These are phyloP conservation scores for Pseudozyma tsukubaensis DNA, from an alignment of 1,284 basidiomycete species.

Conservation along the genomic window DNA sequence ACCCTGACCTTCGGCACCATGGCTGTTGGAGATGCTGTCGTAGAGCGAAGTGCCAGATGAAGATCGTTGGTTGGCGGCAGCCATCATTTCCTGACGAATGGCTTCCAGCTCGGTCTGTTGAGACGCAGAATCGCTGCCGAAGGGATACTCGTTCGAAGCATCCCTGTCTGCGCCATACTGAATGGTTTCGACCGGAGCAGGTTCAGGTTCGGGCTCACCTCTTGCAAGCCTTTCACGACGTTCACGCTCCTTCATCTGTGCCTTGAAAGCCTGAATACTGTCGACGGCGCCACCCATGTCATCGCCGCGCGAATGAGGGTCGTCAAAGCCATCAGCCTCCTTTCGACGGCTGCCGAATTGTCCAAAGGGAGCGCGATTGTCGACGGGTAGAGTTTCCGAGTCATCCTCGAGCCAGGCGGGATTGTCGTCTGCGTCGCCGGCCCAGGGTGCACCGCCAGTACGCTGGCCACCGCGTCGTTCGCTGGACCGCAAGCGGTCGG, in stretches of 20 bases:
- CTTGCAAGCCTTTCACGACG: constrained; percentile 71
- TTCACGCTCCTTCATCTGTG: constrained; percentile 84
- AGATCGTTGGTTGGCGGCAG: constrained; percentile 41
- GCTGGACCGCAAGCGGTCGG: constrained; percentile 39
- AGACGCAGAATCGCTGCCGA: constrained; percentile 24
- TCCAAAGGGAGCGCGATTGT: constrained; percentile 49
- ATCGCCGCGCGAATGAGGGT: constrained; percentile 8
- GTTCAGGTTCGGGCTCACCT: constrained; percentile 32
- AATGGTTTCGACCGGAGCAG: not conserved
- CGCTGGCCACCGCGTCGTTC: constrained; percentile 43
- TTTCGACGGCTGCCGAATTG: constrained; percentile 68
- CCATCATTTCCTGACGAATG: constrained; percentile 48
- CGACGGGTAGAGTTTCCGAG: constrained; percentile 43
- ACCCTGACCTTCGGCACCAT: constrained; percentile 29
- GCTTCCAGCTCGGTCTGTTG: constrained; percentile 36
- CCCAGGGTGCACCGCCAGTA: constrained; percentile 45
- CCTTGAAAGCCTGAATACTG: constrained; percentile 89
- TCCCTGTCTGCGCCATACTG: constrained; percentile 27
- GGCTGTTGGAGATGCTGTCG: constrained; percentile 56
- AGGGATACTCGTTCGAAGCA: constrained; percentile 23
- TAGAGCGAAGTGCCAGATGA: constrained; percentile 43
- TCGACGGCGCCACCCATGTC: constrained; percentile 70
- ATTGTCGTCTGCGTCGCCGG: constrained; percentile 78
- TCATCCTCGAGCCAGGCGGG: constrained; percentile 94
- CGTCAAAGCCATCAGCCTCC: constrained; percentile 23